These are phyloP conservation scores for Boletus subparvulus DNA, from an alignment of 768 basidiomycete species.

Conservation along the genomic window DNA sequence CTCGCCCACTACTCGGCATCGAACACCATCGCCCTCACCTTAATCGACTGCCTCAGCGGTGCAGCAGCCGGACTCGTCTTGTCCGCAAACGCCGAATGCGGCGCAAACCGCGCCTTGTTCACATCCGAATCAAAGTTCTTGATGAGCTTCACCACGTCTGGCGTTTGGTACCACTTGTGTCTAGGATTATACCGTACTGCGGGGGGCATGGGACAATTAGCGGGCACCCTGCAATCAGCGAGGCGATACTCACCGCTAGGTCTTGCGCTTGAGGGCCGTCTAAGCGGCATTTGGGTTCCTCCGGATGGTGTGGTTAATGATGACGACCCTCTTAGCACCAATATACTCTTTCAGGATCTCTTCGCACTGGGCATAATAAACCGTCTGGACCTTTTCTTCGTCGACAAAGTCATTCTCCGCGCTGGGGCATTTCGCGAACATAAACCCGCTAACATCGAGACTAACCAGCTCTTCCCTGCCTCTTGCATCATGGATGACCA, in stretches of 20 bases:
- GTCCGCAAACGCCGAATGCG: conserved; percentile 36
- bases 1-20: conserved; percentile 27
- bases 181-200: conserved; percentile 28
- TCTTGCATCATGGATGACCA: neutral
- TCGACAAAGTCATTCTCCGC: neutral
- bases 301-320: neutral
- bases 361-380: neutral
- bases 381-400: neutral
- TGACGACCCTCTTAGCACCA: neutral
- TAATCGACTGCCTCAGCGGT: conserved; percentile 39
- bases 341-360: neutral
- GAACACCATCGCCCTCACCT: conserved; percentile 40
- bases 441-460: neutral
- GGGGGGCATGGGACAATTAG: neutral
- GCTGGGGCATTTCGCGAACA: neutral
- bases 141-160: conserved; percentile 40
- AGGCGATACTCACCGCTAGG: neutral
- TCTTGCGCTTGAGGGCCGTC: neutral
- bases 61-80: conserved; percentile 28
- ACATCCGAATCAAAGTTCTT: conserved; percentile 44
- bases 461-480: neutral
- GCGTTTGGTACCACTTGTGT: conserved; percentile 40
- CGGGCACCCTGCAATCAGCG: neutral
- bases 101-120: conserved; percentile 34
- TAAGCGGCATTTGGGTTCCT: neutral